These are phyloP conservation scores for Inonotus hispidus DNA, from an alignment of 1,284 basidiomycete species.

Conservation along the genomic window DNA sequence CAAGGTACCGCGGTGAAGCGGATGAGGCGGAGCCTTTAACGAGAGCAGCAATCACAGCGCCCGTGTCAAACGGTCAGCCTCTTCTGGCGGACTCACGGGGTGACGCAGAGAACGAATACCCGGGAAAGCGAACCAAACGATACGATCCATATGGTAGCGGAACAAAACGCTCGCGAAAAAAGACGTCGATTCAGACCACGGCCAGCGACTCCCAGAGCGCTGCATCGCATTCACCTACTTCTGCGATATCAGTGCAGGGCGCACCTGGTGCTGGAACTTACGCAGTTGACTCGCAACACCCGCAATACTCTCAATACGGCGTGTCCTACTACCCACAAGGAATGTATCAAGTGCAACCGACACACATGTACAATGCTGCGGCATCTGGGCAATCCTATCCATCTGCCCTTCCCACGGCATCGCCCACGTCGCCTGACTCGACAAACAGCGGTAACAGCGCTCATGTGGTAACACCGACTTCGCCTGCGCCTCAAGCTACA, in stretches of 20 bases:
- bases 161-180: conserved; percentile 7
- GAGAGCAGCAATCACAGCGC: conserved; percentile 37
- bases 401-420: not conserved
- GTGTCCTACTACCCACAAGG: conserved; percentile 9
- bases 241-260: not conserved
- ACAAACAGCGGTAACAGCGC: not conserved
- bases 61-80: conserved; percentile 46
- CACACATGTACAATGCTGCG: conserved; percentile 1
- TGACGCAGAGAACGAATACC: conserved; percentile 24
- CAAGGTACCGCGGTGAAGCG: conserved; percentile 75
- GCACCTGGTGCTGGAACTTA: not conserved
- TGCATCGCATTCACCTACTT: not conserved
- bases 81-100: conserved; percentile 44
- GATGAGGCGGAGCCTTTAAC: conserved; percentile 55
- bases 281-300: conserved; percentile 1
- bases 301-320: not conserved
- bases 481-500: conserved; percentile 5
- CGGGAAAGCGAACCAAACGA: conserved; percentile 44
- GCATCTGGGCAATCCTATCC: not conserved
- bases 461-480: not conserved
- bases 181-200: not conserved
- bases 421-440: conserved; percentile 1
- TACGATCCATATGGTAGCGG: conserved; percentile 42
- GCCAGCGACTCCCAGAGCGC: not conserved
- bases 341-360: conserved; percentile 1